Conservation (phyloP, 2,329 filamentous ascomycete species). For the Colletotrichum kahawae region DNA sequence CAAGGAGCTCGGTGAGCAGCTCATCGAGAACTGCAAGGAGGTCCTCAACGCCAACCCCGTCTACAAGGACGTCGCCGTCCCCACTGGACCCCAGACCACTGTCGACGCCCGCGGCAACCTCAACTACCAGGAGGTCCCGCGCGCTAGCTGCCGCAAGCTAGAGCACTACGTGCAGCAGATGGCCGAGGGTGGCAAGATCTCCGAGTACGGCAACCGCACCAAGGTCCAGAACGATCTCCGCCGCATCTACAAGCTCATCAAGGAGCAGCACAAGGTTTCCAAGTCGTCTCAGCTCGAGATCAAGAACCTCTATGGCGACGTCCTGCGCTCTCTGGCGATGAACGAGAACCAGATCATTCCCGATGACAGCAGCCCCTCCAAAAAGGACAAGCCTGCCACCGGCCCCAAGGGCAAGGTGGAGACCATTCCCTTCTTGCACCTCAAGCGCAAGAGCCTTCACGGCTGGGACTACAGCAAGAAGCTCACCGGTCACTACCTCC, state of each 20-base stretch:
- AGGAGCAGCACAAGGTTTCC: constrained; percentile 96
- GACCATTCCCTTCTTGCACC: constrained; percentile 95
- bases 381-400: constrained; percentile 55
- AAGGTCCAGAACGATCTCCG: constrained; percentile 97
- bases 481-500: constrained; percentile 89
- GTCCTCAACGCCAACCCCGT: constrained; percentile 83
- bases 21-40: constrained; percentile 98
- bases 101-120: constrained; percentile 92
- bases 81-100: constrained; percentile 91
- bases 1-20: constrained; percentile 88
- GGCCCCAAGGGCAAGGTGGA: constrained; percentile 88
- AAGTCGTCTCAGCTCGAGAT: constrained; percentile 97
- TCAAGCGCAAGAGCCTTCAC: constrained; percentile 91
- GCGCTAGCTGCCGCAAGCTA: constrained; percentile 90
- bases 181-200: constrained; percentile 98
- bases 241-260: constrained; percentile 97
- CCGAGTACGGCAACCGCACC: constrained; percentile 96
- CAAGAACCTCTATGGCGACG: constrained; percentile 91
- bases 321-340: constrained; percentile 94
- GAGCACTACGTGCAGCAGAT: constrained; percentile 99
- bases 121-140: constrained; percentile 86
- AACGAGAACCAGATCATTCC: constrained; percentile 97
- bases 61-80: constrained; percentile 94
- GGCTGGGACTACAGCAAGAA: constrained; percentile 99
- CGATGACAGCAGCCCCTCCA: constrained; percentile 63